phyloP scores from a whole-genome alignment of 2,329 filamentous ascomycete species.

The Penicillium corylophilum region DNA sequence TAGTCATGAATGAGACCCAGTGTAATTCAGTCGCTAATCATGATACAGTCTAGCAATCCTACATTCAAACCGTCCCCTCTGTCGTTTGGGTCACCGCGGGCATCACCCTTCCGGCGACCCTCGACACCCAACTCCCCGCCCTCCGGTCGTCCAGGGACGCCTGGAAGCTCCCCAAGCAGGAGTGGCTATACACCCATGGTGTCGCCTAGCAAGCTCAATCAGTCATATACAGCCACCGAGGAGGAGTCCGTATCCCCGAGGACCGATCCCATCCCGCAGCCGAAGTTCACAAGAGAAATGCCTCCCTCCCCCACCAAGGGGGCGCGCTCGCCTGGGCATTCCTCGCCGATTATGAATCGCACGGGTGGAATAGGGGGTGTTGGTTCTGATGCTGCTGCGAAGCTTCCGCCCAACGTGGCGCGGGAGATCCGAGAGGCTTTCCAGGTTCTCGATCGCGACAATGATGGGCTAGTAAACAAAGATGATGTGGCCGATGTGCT shows the following conservation, averaged over 20 bases:
- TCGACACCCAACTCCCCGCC: slow-evolving; percentile 64
- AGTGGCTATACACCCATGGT: slow-evolving; percentile 44
- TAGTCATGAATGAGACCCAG: neutral
- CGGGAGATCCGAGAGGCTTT: slow-evolving; percentile 89
- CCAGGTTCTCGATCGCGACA: slow-evolving; percentile 86
- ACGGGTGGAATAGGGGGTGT: slow-evolving; percentile 22
- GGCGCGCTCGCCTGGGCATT: slow-evolving; percentile 26
- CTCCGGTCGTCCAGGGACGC: slow-evolving; percentile 48
- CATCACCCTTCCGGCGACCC: slow-evolving; percentile 67
- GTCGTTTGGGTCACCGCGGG: slow-evolving; percentile 68
- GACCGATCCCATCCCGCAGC: slow-evolving; percentile 32
- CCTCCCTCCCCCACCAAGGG: slow-evolving; percentile 43
- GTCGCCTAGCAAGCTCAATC: slow-evolving; percentile 49
- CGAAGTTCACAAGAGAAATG: slow-evolving; percentile 38
- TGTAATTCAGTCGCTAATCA: neutral
- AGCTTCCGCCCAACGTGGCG: slow-evolving; percentile 75
- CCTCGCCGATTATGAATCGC: slow-evolving; percentile 30
- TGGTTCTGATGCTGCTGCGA: slow-evolving; percentile 39
- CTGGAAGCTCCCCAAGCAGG: slow-evolving; percentile 47
- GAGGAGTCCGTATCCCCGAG: slow-evolving; percentile 35
- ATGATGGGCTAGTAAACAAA: slow-evolving; percentile 76
- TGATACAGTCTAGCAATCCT: slow-evolving; percentile 50
- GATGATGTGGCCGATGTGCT: slow-evolving; percentile 88
- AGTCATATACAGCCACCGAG: slow-evolving; percentile 46
- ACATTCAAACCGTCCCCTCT: slow-evolving; percentile 70